phyloP scores from a whole-genome alignment of 2,329 filamentous ascomycete genomes.

The Blastomyces gilchristii region DNA sequence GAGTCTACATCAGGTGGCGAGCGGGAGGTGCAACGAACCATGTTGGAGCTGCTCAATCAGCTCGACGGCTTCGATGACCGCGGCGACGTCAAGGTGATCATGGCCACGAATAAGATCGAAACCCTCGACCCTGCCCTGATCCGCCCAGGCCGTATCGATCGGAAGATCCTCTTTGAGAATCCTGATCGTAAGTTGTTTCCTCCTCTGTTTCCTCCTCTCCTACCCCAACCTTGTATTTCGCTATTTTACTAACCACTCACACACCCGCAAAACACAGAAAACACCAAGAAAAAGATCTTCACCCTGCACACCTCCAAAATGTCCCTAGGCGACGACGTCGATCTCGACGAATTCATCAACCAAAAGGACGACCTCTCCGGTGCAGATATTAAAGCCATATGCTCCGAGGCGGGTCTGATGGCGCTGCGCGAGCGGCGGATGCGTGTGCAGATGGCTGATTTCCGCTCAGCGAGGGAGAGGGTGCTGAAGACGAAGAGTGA shows the following conservation, averaged over 20 bases:
- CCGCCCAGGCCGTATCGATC: constrained; percentile 91
- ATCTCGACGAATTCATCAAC: constrained; percentile 94
- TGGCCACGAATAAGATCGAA: constrained; percentile 99
- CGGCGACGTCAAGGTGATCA: constrained; percentile 98
- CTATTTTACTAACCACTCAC: constrained; percentile 18
- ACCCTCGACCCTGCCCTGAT: constrained; percentile 93
- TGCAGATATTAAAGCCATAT: constrained; percentile 98
- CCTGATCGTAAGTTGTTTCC: constrained; percentile 49
- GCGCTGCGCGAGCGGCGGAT: constrained; percentile 89
- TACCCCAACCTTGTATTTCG: not conserved
- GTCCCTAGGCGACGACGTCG: constrained; percentile 92
- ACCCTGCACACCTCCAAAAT: constrained; percentile 97
- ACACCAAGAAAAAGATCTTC: constrained; percentile 97
- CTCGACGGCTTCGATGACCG: constrained; percentile 97
- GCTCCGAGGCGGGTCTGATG: constrained; percentile 90
- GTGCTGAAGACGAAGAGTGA: constrained; percentile 98
- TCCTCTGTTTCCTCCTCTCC: not conserved
- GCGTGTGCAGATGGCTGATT: constrained; percentile 98
- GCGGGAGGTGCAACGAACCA: constrained; percentile 93
- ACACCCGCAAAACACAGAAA: constrained; percentile 41
- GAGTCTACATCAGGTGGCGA: constrained; percentile 95
- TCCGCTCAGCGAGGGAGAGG: constrained; percentile 80
- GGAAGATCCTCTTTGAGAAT: constrained; percentile 80
- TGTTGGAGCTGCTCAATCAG: constrained; percentile 97
- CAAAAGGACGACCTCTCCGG: constrained; percentile 97